A percentile compares a stretch with the other conserved stretches of the same genome.
phyloP scores from a whole-genome alignment of 345 rosid genomes.

The Gossypium raimondii region DNA sequence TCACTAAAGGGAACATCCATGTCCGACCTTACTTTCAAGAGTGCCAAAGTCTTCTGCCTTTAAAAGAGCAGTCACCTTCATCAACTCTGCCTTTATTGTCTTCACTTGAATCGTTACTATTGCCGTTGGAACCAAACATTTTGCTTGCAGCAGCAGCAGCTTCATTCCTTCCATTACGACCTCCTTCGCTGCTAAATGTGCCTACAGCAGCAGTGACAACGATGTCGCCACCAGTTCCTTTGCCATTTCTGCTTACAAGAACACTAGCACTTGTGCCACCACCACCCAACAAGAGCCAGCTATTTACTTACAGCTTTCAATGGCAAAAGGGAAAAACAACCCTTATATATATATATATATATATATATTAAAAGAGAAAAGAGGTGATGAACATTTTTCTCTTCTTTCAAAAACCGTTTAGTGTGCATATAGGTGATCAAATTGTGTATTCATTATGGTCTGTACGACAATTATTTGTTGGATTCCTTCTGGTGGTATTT shows the following conservation, averaged over 20 bases:
- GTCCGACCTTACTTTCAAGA: neutral
- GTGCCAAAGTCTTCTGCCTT: neutral
- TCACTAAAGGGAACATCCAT: neutral
- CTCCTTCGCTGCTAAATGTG: neutral
- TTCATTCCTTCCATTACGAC: too few relatives aligned
- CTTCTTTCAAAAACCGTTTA: too few relatives aligned
- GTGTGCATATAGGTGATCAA: too few relatives aligned
- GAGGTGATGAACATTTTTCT: too few relatives aligned
- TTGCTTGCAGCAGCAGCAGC: neutral
- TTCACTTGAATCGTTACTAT: neutral
- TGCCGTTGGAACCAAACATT: neutral
- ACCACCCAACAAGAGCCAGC: neutral
- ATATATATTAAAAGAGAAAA: too few relatives aligned
- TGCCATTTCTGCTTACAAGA: neutral
- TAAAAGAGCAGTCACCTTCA: neutral
- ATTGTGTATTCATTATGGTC: too few relatives aligned
- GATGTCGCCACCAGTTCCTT: neutral
- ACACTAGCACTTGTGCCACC: neutral
- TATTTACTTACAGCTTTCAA: neutral
- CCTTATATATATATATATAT: too few relatives aligned
- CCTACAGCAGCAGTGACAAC: too few relatives aligned
- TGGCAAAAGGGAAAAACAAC: neutral
- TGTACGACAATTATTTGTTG: too few relatives aligned
- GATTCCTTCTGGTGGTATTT: too few relatives aligned
- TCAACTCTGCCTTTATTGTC: neutral